Conservation (phyloP, 2,329 filamentous ascomycete genomes). For the Stagonosporopsis tanaceti region DNA sequence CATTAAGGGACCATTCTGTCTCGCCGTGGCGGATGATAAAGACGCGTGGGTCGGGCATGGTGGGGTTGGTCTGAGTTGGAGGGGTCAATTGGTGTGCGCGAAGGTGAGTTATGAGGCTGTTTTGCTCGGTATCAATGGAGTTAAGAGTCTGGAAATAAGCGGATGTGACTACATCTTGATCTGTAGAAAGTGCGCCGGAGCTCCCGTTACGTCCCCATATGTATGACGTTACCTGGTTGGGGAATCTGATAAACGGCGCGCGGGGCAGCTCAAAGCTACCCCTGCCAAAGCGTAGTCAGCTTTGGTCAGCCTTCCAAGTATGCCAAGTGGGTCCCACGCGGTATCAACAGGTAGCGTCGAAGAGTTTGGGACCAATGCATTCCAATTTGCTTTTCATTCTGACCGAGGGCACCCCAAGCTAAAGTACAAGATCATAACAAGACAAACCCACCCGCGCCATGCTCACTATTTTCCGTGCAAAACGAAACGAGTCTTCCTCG, state of each 20-base stretch:
- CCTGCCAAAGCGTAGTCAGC: conserved; percentile 8
- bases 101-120: background rate
- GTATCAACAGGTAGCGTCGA: background rate
- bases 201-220: conserved; percentile 7
- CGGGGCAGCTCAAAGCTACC: conserved; percentile 16
- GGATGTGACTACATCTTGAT: conserved; percentile 10
- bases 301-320: conserved; percentile 4
- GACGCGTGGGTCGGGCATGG: conserved; percentile 57
- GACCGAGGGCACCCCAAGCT: conserved; percentile 18
- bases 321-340: background rate
- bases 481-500: conserved; percentile 11
- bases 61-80: background rate
- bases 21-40: conserved; percentile 81
- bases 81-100: background rate
- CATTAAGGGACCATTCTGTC: conserved; percentile 92
- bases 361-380: conserved; percentile 5
- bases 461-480: conserved; percentile 26
- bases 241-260: conserved; percentile 7
- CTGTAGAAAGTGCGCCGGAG: conserved; percentile 1
- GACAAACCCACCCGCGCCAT: conserved; percentile 32
- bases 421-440: conserved; percentile 32
- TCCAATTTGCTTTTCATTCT: conserved; percentile 29
- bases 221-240: conserved; percentile 15
- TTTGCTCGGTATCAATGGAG: background rate
- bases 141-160: background rate